Conservation (phyloP, 495 filamentous ascomycete genomes). For the Neurospora sp. region DNA sequence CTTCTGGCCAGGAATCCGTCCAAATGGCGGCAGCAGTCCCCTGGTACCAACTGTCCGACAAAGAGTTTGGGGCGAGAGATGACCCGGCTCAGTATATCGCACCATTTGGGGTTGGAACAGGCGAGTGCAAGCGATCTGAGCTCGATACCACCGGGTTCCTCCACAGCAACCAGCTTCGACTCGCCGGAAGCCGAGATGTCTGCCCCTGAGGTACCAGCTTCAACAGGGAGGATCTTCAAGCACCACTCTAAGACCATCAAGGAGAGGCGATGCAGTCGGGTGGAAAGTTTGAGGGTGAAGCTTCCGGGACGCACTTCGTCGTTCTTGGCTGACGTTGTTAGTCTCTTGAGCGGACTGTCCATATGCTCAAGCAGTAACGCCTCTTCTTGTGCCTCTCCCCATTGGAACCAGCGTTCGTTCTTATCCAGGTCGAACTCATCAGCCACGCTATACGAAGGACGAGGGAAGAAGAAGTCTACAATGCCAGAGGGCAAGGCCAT, state of each 20-base stretch:
- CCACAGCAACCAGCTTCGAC: not conserved
- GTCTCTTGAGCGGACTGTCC: conserved; percentile 8
- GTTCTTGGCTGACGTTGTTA: conserved; percentile 7
- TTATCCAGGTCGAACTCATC: not conserved
- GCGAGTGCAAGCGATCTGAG: not conserved
- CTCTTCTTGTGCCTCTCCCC: conserved; percentile 1
- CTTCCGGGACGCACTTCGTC: conserved; percentile 9
- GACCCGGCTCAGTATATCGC: not conserved
- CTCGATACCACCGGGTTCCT: not conserved
- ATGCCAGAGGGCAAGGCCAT: not conserved
- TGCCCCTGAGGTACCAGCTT: not conserved
- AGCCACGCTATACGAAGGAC: not conserved
- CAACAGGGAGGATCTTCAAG: not conserved
- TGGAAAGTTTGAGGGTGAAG: conserved; percentile 4
- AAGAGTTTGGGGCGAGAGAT: not conserved
- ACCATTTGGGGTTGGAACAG: not conserved
- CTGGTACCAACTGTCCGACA: not conserved
- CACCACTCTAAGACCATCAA: not conserved
- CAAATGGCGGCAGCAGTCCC: not conserved
- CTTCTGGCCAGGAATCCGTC: not conserved
- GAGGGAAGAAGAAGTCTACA: not conserved
- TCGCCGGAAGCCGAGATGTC: not conserved
- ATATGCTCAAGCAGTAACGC: conserved; percentile 3
- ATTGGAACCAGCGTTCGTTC: conserved; percentile 1
- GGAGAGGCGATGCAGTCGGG: not conserved